These are phyloP conservation scores for Kodamaea hsintzibuensis DNA, from an alignment of 805 yeast species.

Conservation along the genomic window DNA sequence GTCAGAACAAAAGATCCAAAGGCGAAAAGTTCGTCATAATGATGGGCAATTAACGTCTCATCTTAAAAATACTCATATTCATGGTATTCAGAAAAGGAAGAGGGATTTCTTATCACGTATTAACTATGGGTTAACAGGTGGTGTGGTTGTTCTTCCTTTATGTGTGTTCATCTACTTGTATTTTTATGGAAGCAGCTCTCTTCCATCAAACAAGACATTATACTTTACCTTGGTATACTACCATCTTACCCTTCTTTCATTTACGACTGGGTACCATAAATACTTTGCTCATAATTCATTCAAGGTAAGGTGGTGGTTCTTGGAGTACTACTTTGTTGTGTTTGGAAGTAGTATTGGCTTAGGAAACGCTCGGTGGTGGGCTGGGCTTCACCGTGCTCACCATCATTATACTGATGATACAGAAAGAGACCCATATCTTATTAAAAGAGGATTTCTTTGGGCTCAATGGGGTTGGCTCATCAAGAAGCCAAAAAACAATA, in stretches of 20 bases:
- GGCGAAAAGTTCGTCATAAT: conserved; percentile 18
- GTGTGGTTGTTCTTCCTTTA: conserved; percentile 37
- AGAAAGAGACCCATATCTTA: conserved; percentile 84
- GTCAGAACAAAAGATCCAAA: conserved; percentile 19
- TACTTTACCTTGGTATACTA: conserved; percentile 34
- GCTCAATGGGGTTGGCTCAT: conserved; percentile 90
- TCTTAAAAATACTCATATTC: conserved; percentile 30
- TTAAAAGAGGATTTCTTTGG: conserved; percentile 76
- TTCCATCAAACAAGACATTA: conserved; percentile 32
- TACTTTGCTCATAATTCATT: conserved; percentile 43
- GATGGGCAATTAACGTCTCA: conserved; percentile 23
- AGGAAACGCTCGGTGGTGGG: conserved; percentile 80
- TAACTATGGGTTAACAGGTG: conserved; percentile 34
- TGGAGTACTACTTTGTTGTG: conserved; percentile 54
- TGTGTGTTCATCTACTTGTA: conserved; percentile 28
- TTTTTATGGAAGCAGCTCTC: conserved; percentile 20
- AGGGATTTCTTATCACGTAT: conserved; percentile 38
- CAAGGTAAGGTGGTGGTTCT: conserved; percentile 24
- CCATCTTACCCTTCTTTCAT: conserved; percentile 39
- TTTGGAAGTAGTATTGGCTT: conserved; percentile 73
- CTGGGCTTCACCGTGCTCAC: conserved; percentile 82
- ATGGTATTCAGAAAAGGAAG: conserved; percentile 35
- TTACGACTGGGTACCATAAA: conserved; percentile 45
- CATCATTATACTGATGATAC: conserved; percentile 84
- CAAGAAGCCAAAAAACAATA: conserved; percentile 49